Evolutionary conservation across 2,329 filamentous ascomycete species (phyloP).

Genomic region (Paradendryphiella salina): DNA sequence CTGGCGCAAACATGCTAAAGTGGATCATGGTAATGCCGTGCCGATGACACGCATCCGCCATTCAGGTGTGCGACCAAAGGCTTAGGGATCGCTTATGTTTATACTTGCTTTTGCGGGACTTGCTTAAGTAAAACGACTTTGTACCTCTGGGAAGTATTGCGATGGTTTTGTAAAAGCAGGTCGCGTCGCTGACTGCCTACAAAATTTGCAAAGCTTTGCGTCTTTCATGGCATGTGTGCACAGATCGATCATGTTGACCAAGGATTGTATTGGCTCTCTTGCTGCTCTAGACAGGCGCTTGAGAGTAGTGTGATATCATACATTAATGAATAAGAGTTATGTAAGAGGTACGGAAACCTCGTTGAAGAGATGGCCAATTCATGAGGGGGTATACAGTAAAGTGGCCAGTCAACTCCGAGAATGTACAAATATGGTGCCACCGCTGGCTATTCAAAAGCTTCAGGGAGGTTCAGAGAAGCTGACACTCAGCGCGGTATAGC

Average conservation of each 20-base stretch:
- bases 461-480: slow-evolving; percentile 20
- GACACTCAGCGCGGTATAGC: slow-evolving; percentile 37
- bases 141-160: not conserved
- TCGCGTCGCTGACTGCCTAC: not conserved
- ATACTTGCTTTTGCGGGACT: not conserved
- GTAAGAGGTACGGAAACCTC: slow-evolving; percentile 46
- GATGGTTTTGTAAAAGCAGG: not conserved
- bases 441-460: slow-evolving; percentile 19
- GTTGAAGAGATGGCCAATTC: slow-evolving; percentile 30
- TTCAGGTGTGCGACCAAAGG: slow-evolving; percentile 16
- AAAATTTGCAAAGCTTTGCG: not conserved
- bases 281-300: slow-evolving; percentile 37
- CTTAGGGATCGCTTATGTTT: not conserved
- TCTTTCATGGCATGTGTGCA: not conserved
- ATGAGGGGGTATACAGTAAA: slow-evolving; percentile 27
- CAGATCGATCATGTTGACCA: slow-evolving; percentile 15
- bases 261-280: slow-evolving; percentile 43
- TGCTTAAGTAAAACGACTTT: not conserved
- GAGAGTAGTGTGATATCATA: slow-evolving; percentile 43
- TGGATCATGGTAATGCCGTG: slow-evolving; percentile 25
- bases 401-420: slow-evolving; percentile 39
- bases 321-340: slow-evolving; percentile 51
- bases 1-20: slow-evolving; percentile 12
- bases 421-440: slow-evolving; percentile 42
- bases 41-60: slow-evolving; percentile 24